phyloP scores from a whole-genome alignment of 768 basidiomycete genomes.

The Boletus rufocinnamomeus region DNA sequence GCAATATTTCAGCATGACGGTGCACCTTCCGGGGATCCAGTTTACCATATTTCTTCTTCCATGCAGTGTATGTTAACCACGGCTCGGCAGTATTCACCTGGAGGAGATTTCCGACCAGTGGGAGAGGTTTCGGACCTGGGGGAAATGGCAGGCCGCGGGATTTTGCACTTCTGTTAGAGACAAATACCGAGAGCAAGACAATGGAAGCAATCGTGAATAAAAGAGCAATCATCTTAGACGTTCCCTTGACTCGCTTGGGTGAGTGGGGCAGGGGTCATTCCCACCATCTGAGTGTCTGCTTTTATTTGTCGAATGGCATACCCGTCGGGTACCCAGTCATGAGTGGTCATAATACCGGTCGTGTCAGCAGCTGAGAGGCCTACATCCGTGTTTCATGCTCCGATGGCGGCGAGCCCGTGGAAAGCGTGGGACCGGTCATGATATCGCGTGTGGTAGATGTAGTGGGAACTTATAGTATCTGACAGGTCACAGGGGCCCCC shows the following conservation, averaged over 20 bases:
- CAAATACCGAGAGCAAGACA: slow-evolving; percentile 3
- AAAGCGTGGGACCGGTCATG: too few species aligned
- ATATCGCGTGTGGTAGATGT: too few species aligned
- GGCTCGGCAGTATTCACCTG: slow-evolving; percentile 32
- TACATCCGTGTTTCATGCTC: too few species aligned
- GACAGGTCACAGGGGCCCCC: too few species aligned
- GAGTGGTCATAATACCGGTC: too few species aligned
- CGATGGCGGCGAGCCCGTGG: too few species aligned
- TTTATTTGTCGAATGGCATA: too few species aligned
- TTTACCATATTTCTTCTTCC: slow-evolving; percentile 36
- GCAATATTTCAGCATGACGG: background rate
- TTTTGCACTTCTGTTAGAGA: slow-evolving; percentile 2
- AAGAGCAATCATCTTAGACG: background rate
- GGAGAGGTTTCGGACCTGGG: slow-evolving; percentile 35
- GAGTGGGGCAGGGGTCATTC: background rate
- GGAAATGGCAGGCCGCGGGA: slow-evolving; percentile 22
- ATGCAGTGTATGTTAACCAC: slow-evolving; percentile 38
- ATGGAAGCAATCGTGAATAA: slow-evolving; percentile 3
- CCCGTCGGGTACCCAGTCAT: too few species aligned
- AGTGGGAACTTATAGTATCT: too few species aligned
- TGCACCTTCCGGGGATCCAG: background rate
- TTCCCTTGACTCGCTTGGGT: background rate
- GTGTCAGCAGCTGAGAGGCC: too few species aligned
- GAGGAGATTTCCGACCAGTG: slow-evolving; percentile 31
- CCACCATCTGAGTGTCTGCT: too few species aligned